Conservation (phyloP, 192 early-diverging fungal genomes). For the Coemansia sp. region DNA sequence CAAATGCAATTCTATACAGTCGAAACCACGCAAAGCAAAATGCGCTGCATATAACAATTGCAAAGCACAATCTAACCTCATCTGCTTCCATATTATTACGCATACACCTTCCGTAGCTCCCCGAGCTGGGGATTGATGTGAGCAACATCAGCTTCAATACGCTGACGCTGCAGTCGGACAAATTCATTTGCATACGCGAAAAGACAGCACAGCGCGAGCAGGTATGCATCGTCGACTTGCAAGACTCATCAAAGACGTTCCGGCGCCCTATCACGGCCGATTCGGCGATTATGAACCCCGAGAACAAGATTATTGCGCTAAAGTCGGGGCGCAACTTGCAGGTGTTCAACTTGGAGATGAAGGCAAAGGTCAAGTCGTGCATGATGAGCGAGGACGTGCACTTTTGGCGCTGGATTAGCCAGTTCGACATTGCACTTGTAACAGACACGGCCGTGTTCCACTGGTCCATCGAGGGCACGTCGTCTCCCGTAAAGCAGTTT, state of each 20-base stretch:
- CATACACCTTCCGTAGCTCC: slow-evolving; percentile 67
- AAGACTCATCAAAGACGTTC: slow-evolving; percentile 78
- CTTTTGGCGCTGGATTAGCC: slow-evolving; percentile 96
- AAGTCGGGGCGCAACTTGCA: slow-evolving; percentile 94
- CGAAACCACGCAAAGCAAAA: slow-evolving; percentile 8
- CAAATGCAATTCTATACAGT: not conserved
- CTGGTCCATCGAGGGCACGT: slow-evolving; percentile 95
- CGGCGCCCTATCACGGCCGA: slow-evolving; percentile 96
- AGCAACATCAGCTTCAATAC: slow-evolving; percentile 97
- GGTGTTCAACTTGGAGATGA: slow-evolving; percentile 97
- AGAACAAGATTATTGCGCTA: slow-evolving; percentile 90
- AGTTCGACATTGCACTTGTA: slow-evolving; percentile 85
- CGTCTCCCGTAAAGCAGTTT: slow-evolving; percentile 87
- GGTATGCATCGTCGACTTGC: slow-evolving; percentile 95
- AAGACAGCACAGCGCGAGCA: slow-evolving; percentile 83
- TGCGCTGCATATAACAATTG: not conserved
- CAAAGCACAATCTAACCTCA: slow-evolving; percentile 7
- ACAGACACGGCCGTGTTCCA: slow-evolving; percentile 91
- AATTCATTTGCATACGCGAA: slow-evolving; percentile 97
- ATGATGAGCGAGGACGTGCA: slow-evolving; percentile 87
- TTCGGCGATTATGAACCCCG: slow-evolving; percentile 98
- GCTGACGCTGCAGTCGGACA: slow-evolving; percentile 97
- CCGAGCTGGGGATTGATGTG: slow-evolving; percentile 85
- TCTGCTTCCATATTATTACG: not conserved
- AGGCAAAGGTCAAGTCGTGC: slow-evolving; percentile 94